Evolutionary conservation across 1,284 basidiomycete genomes (phyloP).

Genomic region (Flammula alnicola): DNA sequence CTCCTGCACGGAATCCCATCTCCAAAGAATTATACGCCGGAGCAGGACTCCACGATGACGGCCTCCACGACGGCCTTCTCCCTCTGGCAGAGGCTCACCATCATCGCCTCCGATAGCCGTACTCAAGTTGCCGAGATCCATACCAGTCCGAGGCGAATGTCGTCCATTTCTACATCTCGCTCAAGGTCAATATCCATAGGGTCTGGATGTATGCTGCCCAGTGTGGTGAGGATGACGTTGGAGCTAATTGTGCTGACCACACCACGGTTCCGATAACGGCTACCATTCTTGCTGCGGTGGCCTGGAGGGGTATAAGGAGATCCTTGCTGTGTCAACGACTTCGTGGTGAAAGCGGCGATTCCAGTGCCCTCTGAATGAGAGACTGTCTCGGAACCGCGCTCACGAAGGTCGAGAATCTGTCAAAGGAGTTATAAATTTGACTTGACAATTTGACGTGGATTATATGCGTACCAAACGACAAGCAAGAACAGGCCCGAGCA

Average conservation of each 20-base stretch:
- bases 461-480: slow-evolving; percentile 63
- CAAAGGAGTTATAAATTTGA: slow-evolving; percentile 1
- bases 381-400: slow-evolving; percentile 75
- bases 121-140: slow-evolving; percentile 48
- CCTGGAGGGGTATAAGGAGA: slow-evolving; percentile 55
- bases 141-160: slow-evolving; percentile 50
- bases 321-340: slow-evolving; percentile 53
- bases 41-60: slow-evolving; percentile 49
- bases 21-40: slow-evolving; percentile 59
- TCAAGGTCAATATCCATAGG: slow-evolving; percentile 47
- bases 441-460: background rate
- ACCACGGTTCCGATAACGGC: slow-evolving; percentile 43
- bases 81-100: slow-evolving; percentile 49
- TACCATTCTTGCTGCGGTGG: slow-evolving; percentile 45
- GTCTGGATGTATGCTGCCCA: slow-evolving; percentile 65
- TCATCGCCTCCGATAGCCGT: slow-evolving; percentile 53
- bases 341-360: slow-evolving; percentile 62
- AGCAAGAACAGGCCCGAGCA: slow-evolving; percentile 79
- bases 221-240: slow-evolving; percentile 69
- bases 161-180: slow-evolving; percentile 60
- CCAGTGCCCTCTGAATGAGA: slow-evolving; percentile 69
- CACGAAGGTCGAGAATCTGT: slow-evolving; percentile 76
- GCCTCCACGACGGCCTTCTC: slow-evolving; percentile 38
- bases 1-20: slow-evolving; percentile 42
- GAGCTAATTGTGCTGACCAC: slow-evolving; percentile 52